Base-by-base conservation (phyloP, 2,329 filamentous ascomycete genomes). In the Claviceps fusiformis region DNA sequence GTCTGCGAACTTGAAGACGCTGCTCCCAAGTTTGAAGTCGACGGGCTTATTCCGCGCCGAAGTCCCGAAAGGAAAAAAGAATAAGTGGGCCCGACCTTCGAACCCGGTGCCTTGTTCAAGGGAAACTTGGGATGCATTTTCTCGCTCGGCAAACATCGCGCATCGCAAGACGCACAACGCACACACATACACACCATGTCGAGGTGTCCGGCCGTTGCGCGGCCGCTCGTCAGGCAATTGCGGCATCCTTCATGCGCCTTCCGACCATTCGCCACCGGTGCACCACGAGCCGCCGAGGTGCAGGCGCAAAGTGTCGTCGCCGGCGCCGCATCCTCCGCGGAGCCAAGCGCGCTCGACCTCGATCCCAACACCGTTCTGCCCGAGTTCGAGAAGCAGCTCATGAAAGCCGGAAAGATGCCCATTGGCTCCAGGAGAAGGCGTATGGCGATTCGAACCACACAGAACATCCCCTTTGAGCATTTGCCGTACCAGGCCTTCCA, bases 401-500 rank as follows among this genome's bases (percentile, higher is more conserved):
- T 90, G 65, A 81, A 80, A 66, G 73, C 79, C 60, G 85, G 87
- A 54, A 77, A 82, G 48, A 77, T 81, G 58, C 89, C 89, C 53
- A 75, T 95, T 63, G 91, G 91, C 52, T 95, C 90, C 49, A 83
- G 91, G 62, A 82, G 91, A 75, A 85, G 91, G 59, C 85, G 92
- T 67, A 81, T 83, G 33, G 87, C 87, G 33, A 70, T 91, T 58
- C 82, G 78, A 64, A 80, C 74, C 63, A 79, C 74, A 43, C 72
- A 78, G 59, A 79, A 85, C 63, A 74, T 95, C 52, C 89, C 91
- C 31, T 96, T 98, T 67, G 89, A 95, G 74, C 87, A 92, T 67
- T 75, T 98, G 61, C 93, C 93, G 19, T 98, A 95, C 73, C 92
- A 97, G 77, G 93, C 89, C 71, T 98, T 97, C 75, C 93, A 98